These are phyloP conservation scores for Fusarium sp. DNA, from an alignment of 2,329 filamentous ascomycete genomes.

Conservation along the genomic window DNA sequence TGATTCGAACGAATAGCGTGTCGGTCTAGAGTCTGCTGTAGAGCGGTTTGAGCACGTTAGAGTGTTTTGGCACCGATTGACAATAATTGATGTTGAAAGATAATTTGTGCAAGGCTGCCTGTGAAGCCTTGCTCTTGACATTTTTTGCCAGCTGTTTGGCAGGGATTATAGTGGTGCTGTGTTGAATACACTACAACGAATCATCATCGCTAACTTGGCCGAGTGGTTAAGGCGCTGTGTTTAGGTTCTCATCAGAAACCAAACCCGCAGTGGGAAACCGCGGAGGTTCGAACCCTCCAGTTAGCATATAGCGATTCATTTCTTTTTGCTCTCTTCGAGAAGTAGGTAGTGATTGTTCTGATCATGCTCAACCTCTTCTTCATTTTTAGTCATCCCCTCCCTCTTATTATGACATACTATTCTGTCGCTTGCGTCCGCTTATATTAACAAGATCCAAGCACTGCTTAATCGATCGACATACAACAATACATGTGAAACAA, in stretches of 20 bases:
- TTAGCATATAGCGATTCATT: slow-evolving; percentile 31
- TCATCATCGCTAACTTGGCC: slow-evolving; percentile 42
- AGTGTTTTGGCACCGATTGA: not conserved
- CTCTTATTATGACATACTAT: no score
- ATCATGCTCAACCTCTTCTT: no score
- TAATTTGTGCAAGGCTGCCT: slow-evolving; percentile 37
- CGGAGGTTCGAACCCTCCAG: slow-evolving; percentile 43
- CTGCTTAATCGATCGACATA: no score
- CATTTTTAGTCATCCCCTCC: no score
- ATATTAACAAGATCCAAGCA: no score
- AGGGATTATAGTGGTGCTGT: no score
- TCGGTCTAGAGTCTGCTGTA: not conserved
- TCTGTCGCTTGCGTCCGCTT: no score
- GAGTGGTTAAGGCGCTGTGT: slow-evolving; percentile 44
- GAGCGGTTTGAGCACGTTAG: not conserved
- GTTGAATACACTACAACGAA: not conserved
- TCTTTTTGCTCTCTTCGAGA: slow-evolving; percentile 5
- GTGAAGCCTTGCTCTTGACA: slow-evolving; percentile 29
- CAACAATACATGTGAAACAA: not conserved
- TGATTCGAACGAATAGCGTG: not conserved
- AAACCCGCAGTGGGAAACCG: slow-evolving; percentile 44
- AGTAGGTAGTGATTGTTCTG: no score
- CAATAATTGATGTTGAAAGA: slow-evolving; percentile 26
- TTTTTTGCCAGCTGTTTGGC: not conserved
- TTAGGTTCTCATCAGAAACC: slow-evolving; percentile 41